Evolutionary conservation across 371 early-diverging fungal genomes (phyloP), one percentile per base, ranked within the genome.

Genomic region (Mortierella sp.): DNA sequence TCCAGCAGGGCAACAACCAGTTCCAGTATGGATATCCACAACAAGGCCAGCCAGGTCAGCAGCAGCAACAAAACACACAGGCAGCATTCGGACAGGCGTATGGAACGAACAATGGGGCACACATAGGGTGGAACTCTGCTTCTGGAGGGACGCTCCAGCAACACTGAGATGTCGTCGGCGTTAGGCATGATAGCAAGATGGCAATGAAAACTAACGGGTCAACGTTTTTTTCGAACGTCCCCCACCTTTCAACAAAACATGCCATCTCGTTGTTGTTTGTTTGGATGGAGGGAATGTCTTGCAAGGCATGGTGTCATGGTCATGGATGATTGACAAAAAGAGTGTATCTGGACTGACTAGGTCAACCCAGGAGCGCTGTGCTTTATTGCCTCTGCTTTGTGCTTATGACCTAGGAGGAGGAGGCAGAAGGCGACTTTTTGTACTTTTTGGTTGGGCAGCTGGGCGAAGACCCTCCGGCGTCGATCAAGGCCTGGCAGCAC

Each of bases 391-490:
- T n/a, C n/a, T n/a, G n/a, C n/a, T n/a, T n/a, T n/a, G n/a, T n/a
- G n/a, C n/a, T n/a, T n/a, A n/a, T n/a, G n/a, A n/a, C n/a, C n/a
- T 21, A 37, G 8, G 47, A 57, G 7, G 37, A 22, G 1, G 59
- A 46, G 17, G 44, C 6, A 2, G 46, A 31, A 10, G 51, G 27
- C 45, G 19, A 24, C 43, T 40, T 61, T 57, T 49, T 48, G 43
- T 83, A 84, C 58, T 86, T 86, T 46, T 70, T 79, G 34, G 81
- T 71, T 7, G 90, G 89, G 56, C 91, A 91, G 60, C 88, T 86
- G 6, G 85, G 84, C 16, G 90, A 90, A 8, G 83, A 80, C 1
- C 86, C 88, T 12, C 88, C 88, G 5, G 77, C 62, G 13, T 79
- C 82, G 8, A 87, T 72, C 21, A 91, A 58, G 9, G 79, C 70